Percentiles rank a stretch among this genome's conserved stretches.
phyloP scores from a whole-genome alignment of 1,139 yeast genomes.

The Debaryomyces psychrophilus region DNA sequence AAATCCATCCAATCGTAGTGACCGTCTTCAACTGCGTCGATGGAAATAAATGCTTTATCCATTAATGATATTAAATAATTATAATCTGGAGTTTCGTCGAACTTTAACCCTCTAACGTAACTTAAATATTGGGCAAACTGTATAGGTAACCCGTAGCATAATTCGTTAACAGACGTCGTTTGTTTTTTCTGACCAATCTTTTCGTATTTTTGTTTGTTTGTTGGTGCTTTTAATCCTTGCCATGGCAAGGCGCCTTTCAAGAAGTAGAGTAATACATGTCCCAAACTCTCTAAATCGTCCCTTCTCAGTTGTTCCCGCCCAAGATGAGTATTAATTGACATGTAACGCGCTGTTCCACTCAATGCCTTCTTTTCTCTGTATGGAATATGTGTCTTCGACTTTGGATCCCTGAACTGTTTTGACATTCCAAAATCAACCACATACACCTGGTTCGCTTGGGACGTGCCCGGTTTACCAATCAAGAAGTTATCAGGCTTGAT shows the following conservation, averaged over 20 bases:
- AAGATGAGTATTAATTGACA: slow-evolving; percentile 67
- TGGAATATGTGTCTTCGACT: slow-evolving; percentile 60
- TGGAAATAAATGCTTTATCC: slow-evolving; percentile 45
- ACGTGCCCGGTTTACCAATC: slow-evolving; percentile 67
- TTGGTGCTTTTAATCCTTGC: slow-evolving; percentile 70
- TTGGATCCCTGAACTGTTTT: slow-evolving; percentile 66
- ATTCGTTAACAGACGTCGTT: slow-evolving; percentile 67
- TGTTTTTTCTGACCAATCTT: slow-evolving; percentile 81
- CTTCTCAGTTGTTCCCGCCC: slow-evolving; percentile 69
- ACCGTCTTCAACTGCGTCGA: slow-evolving; percentile 53
- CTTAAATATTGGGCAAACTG: slow-evolving; percentile 80
- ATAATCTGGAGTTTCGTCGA: slow-evolving; percentile 81
- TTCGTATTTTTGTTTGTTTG: slow-evolving; percentile 80
- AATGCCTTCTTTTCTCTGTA: slow-evolving; percentile 64
- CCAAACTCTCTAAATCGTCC: slow-evolving; percentile 64
- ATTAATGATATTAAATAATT: slow-evolving; percentile 46
- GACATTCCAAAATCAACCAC: slow-evolving; percentile 66
- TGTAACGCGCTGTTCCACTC: slow-evolving; percentile 67
- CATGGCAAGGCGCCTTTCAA: slow-evolving; percentile 63
- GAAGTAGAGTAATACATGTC: slow-evolving; percentile 67
- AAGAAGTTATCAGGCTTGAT: slow-evolving; percentile 78
- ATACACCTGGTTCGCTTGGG: slow-evolving; percentile 59
- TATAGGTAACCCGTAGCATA: slow-evolving; percentile 69
- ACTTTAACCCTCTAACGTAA: slow-evolving; percentile 68
- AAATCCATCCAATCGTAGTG: slow-evolving; percentile 86